A percentile compares a stretch with the other conserved stretches of the same genome.
Conservation (phyloP, 768 basidiomycete genomes). For the Leccinum subgranulosum region DNA sequence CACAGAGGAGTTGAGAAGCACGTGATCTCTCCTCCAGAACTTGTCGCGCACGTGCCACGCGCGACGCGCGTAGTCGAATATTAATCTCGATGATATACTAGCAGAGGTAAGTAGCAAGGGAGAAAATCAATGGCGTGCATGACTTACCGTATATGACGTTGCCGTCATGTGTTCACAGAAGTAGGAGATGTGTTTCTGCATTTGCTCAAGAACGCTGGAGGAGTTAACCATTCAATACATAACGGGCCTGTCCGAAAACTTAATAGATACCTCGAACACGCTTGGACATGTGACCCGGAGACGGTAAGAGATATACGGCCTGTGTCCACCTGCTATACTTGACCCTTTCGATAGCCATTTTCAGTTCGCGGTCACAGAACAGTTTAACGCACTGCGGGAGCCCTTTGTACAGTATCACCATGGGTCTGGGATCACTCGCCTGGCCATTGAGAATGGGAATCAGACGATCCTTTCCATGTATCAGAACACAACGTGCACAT, state of each 20-base stretch:
- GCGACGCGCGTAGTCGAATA: too few relatives aligned
- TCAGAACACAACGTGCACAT: conserved; percentile 30
- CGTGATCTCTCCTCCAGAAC: not conserved
- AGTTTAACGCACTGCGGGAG: not conserved
- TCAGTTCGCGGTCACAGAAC: not conserved
- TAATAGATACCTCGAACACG: too few relatives aligned
- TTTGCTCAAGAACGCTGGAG: not conserved
- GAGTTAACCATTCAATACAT: too few relatives aligned
- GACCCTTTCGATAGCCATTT: not conserved
- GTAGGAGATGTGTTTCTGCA: not conserved
- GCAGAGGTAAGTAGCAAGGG: not conserved
- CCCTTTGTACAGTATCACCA: not conserved
- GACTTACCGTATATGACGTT: not conserved
- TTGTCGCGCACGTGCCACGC: too few relatives aligned
- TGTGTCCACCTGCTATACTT: not conserved
- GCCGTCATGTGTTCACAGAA: not conserved
- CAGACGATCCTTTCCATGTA: conserved; percentile 27
- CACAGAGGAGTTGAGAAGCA: not conserved
- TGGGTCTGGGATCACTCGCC: not conserved
- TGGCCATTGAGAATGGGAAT: conserved; percentile 23
- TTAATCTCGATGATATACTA: too few relatives aligned
- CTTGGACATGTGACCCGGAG: not conserved
- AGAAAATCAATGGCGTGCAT: not conserved
- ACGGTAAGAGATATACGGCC: not conserved
- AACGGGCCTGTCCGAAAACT: too few relatives aligned